Evolutionary conservation across 805 yeast species (phyloP).

Genomic region (Candida ortonii): DNA sequence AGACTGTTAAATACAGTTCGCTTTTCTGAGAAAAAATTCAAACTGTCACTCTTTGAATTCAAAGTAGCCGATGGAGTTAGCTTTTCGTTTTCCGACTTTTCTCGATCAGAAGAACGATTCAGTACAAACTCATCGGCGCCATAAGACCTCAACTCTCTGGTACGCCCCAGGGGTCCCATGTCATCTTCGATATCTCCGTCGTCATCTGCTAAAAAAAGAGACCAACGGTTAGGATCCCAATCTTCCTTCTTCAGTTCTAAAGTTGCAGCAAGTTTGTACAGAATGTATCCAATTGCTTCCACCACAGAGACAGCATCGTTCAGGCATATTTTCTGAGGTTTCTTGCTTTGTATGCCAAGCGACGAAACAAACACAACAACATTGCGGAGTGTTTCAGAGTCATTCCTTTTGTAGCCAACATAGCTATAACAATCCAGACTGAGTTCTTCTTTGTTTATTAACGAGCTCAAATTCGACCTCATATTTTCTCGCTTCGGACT

Average conservation of each 20-base stretch:
- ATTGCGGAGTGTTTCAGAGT: constrained; percentile 8
- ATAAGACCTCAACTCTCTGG: constrained; percentile 62
- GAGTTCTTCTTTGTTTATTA: constrained; percentile 42
- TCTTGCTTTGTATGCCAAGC: constrained; percentile 7
- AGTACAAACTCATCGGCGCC: constrained; percentile 82
- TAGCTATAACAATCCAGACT: constrained; percentile 41
- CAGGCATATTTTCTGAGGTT: constrained; percentile 25
- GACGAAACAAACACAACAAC: constrained; percentile 22
- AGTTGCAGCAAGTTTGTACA: constrained; percentile 31
- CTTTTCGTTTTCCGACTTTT: constrained; percentile 45
- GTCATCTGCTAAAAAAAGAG: constrained; percentile 81
- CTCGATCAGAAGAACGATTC: constrained; percentile 53
- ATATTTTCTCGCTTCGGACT: too few species aligned
- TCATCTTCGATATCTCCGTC: constrained; percentile 92
- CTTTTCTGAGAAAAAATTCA: too few species aligned
- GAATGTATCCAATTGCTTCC: constrained; percentile 53
- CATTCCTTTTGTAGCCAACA: constrained; percentile 19
- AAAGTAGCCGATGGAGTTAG: constrained; percentile 45
- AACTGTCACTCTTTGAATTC: background rate
- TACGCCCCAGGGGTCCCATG: constrained; percentile 81
- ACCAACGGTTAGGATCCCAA: constrained; percentile 69
- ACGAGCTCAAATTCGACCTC: constrained; percentile 39
- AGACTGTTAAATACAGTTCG: too few species aligned
- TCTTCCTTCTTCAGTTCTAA: constrained; percentile 20
- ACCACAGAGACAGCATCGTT: constrained; percentile 43